Evolutionary conservation across 352 stramenopile genomes (phyloP).

Genomic region (Globisporangium solare): DNA sequence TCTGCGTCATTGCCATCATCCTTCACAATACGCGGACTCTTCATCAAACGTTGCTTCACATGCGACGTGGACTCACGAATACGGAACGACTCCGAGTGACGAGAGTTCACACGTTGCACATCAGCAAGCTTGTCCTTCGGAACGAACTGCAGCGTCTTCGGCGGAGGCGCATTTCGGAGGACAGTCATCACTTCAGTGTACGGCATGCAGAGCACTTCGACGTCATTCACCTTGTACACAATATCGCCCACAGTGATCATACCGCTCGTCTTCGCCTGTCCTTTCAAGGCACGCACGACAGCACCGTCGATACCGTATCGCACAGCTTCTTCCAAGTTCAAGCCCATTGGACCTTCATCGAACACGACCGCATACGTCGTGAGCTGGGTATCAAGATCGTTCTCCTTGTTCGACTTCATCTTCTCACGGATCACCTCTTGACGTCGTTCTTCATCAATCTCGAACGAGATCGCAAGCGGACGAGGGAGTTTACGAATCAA

Average conservation of each 20-base stretch:
- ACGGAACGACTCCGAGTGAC: slow-evolving; percentile 71
- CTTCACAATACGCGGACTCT: slow-evolving; percentile 67
- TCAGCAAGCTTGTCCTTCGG: slow-evolving; percentile 82
- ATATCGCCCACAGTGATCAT: slow-evolving; percentile 84
- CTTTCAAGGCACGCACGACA: slow-evolving; percentile 76
- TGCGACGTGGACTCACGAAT: slow-evolving; percentile 56
- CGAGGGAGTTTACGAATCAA: slow-evolving; percentile 80
- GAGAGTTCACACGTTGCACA: slow-evolving; percentile 79
- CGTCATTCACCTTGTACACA: slow-evolving; percentile 85
- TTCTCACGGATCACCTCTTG: slow-evolving; percentile 58
- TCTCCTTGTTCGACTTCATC: slow-evolving; percentile 41
- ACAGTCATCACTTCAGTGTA: slow-evolving; percentile 85
- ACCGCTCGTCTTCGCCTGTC: slow-evolving; percentile 76
- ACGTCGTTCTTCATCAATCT: slow-evolving; percentile 64
- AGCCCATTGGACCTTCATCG: slow-evolving; percentile 75
- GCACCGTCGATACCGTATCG: slow-evolving; percentile 81
- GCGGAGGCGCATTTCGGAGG: slow-evolving; percentile 53
- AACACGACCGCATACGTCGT: slow-evolving; percentile 85
- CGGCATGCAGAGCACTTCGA: slow-evolving; percentile 78
- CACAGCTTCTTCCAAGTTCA: slow-evolving; percentile 82
- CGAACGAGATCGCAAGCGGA: slow-evolving; percentile 76
- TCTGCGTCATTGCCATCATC: slow-evolving; percentile 63
- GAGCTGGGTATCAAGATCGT: slow-evolving; percentile 67
- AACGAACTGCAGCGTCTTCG: slow-evolving; percentile 82
- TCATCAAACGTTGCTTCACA: slow-evolving; percentile 69